Conservation (phyloP, 805 yeast genomes). For the Kurtzmaniella cleridarum region DNA sequence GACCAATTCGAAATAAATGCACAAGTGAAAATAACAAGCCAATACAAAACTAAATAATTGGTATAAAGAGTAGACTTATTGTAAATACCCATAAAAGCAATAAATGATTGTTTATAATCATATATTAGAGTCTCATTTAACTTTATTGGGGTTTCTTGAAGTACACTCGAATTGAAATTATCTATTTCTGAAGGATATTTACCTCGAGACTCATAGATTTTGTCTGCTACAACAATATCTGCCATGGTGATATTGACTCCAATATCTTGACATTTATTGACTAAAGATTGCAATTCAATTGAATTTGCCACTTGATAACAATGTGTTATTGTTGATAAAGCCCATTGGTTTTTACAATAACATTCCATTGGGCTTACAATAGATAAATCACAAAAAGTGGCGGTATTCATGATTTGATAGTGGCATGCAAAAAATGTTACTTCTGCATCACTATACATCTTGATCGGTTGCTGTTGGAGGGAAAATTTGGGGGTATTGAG, state of each 20-base stretch:
- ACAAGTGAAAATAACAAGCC: slow-evolving; percentile 21
- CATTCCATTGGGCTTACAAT: slow-evolving; percentile 10
- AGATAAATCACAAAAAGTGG: slow-evolving; percentile 17
- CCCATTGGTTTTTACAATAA: slow-evolving; percentile 23
- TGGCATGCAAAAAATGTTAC: slow-evolving; percentile 29
- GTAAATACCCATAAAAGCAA: slow-evolving; percentile 31
- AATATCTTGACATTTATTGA: slow-evolving; percentile 20
- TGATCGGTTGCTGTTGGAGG: slow-evolving; percentile 25
- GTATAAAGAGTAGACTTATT: slow-evolving; percentile 42
- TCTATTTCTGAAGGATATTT: slow-evolving; percentile 8
- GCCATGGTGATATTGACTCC: slow-evolving; percentile 16
- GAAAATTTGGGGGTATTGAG: slow-evolving; percentile 23
- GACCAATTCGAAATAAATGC: slow-evolving; percentile 30
- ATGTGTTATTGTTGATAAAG: slow-evolving; percentile 33
- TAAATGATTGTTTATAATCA: slow-evolving; percentile 10
- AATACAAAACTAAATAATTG: slow-evolving; percentile 21
- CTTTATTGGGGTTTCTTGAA: slow-evolving; percentile 20
- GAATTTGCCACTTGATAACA: slow-evolving; percentile 26
- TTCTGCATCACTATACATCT: slow-evolving; percentile 20
- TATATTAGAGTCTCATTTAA: slow-evolving; percentile 16
- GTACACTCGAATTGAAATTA: slow-evolving; percentile 3
- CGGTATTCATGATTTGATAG: slow-evolving; percentile 15
- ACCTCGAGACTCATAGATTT: slow-evolving; percentile 12
- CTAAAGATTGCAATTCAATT: slow-evolving; percentile 16
- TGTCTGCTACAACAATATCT: slow-evolving; percentile 16